Evolutionary conservation across 305 asterid species (phyloP).

Genomic region (Plantago lanceolata): DNA sequence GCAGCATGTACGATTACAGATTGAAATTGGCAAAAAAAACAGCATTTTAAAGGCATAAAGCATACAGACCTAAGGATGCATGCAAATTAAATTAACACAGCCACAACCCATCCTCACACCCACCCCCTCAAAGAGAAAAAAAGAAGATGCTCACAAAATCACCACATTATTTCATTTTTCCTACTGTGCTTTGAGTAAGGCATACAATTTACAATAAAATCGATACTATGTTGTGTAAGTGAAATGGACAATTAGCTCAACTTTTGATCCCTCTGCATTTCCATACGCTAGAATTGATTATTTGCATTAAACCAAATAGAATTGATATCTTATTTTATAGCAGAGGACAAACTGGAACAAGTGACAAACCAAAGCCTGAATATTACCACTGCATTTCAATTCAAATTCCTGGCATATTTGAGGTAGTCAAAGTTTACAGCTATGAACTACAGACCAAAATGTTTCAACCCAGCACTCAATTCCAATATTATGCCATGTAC

Average conservation of each 20-base stretch:
- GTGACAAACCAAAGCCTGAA: too few relatives aligned
- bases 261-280: slow-evolving; percentile 17
- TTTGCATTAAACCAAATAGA: neutral
- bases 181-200: slow-evolving; percentile 4
- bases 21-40: slow-evolving; percentile 24
- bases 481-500: neutral
- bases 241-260: slow-evolving; percentile 8
- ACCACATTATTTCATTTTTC: slow-evolving; percentile 8
- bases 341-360: neutral
- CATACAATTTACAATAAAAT: slow-evolving; percentile 3
- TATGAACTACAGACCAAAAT: neutral
- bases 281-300: slow-evolving; percentile 1
- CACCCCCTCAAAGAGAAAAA: neutral
- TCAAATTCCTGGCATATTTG: neutral
- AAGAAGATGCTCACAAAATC: slow-evolving; percentile 1
- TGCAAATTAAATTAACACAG: slow-evolving; percentile 18
- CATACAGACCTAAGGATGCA: slow-evolving; percentile 1
- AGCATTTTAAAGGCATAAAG: slow-evolving; percentile 25
- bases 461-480: neutral
- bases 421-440: neutral
- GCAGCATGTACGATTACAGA: slow-evolving; percentile 20
- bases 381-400: neutral
- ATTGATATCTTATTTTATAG: neutral
- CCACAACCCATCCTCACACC: neutral
- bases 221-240: slow-evolving; percentile 9